A percentile compares a stretch with the other conserved stretches of the same genome.
Evolutionary conservation across 495 filamentous ascomycete genomes (phyloP).

Genomic region (Penicillium atrosanguineum): DNA sequence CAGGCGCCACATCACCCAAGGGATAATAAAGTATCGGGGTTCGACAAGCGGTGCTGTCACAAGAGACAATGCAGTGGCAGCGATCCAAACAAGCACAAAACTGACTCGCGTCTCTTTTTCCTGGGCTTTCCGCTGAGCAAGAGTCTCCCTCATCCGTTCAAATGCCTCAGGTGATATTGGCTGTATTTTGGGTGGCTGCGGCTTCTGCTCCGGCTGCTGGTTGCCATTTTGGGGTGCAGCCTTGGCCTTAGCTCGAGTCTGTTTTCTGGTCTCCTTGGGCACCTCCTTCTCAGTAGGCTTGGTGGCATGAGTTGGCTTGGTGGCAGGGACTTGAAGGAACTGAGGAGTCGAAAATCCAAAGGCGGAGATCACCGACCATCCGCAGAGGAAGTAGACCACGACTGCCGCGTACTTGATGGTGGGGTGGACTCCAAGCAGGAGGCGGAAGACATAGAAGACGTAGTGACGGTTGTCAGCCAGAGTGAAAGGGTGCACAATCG

Average conservation of each 20-base stretch:
- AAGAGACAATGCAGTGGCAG: slow-evolving; percentile 70
- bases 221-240: slow-evolving; percentile 21
- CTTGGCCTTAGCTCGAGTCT: slow-evolving; percentile 26
- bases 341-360: slow-evolving; percentile 42
- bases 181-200: slow-evolving; percentile 19
- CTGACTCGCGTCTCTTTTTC: slow-evolving; percentile 39
- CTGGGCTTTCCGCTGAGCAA: slow-evolving; percentile 34
- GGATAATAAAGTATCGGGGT: slow-evolving; percentile 89
- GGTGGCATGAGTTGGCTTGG: slow-evolving; percentile 8
- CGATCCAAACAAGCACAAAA: slow-evolving; percentile 67
- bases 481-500: slow-evolving; percentile 92
- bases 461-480: slow-evolving; percentile 96
- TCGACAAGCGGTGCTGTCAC: slow-evolving; percentile 90
- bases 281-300: slow-evolving; percentile 13
- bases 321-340: slow-evolving; percentile 21
- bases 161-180: slow-evolving; percentile 32
- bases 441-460: slow-evolving; percentile 91
- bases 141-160: slow-evolving; percentile 32
- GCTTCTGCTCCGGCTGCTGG: slow-evolving; percentile 1
- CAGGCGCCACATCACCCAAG: slow-evolving; percentile 91
- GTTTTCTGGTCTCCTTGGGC: slow-evolving; percentile 25
- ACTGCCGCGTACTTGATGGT: slow-evolving; percentile 65
- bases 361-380: slow-evolving; percentile 59
- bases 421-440: slow-evolving; percentile 66
- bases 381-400: slow-evolving; percentile 58